Base-by-base conservation (phyloP, 257 asterid species). In the Solanum bulbocastanum region DNA sequence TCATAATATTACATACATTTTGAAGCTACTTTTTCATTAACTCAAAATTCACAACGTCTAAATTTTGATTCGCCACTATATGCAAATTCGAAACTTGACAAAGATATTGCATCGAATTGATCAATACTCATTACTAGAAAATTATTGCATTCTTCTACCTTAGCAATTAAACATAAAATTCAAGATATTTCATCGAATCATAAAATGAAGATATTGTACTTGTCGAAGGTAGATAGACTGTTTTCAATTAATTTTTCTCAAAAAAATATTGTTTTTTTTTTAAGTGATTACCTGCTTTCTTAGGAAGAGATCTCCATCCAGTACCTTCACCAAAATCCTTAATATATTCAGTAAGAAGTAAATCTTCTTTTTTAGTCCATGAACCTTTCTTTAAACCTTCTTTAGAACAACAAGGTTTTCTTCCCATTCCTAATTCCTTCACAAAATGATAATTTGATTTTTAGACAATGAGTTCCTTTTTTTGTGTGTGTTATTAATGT, bases 291-390 rank as follows among this genome's bases (percentile, higher is more conserved):
- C 84, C 84, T 42, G 84, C 62, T 42, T 42, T 78, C 14, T 40
- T 42, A 25, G 84, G 84, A 78, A 78, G 84, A 78, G 84, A 78
- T 42, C 84, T 78, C 84, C 84, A 78, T 25, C 84, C 84, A 78
- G 60, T 35, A 35, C 40, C 25, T 42, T 78, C 84, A 6, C 84
- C 84, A 76, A 6, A 20, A 13, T 23, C 36, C 6, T 76, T 76
- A 40, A 76, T 40, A 6, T 76, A 76, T 39, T 76, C 20, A 76
- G n/a, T 76, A 39, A 76, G 83, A 23, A 76, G 35, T 12, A 23
- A 12, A 76, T 76, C 83, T 40, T 76, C 83, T 39, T 76, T 13
- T 39, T 30, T 4, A 76, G 58, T n/a, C 83, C 83, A 78, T 78
- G 65, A 10, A 8, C 84, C 84, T 78, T 78, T 78, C 8, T 27